Evolutionary conservation across 1,284 basidiomycete genomes (phyloP), one percentile per base, ranked within the genome.

Genomic region (Naganishia sp.): DNA sequence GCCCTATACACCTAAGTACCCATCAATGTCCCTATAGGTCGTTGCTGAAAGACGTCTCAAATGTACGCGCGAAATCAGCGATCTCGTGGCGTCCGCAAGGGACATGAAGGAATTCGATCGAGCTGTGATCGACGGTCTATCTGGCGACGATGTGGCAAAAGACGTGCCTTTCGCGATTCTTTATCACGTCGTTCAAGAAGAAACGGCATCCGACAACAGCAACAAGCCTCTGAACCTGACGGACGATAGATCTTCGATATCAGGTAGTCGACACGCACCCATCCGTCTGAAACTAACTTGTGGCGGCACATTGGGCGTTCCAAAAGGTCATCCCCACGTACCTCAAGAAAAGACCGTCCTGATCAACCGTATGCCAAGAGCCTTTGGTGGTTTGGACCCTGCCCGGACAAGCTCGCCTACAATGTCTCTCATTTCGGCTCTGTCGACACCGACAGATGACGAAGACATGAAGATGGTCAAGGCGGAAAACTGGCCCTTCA

Each of bases 81-180:
- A 54, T 21, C 31, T 57, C 42, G 43, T 68, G 72, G 75, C 73
- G 2, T 72, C 73, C 18, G 73, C 73, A 0, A 67, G 75, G 10
- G 74, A 75, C 1, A 70, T 75, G 63, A 49, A 68, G 6, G 77
- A 80, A 58, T 78, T 75, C 31, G 68, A 74, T 63, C 63, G 64
- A 2, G 75, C 73, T 2, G 72, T 77, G n/a, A 67, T 77, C 6
- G 49, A 41, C 9, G 53, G 47, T 32, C 50, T 67, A 7, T 55
- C 52, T 6, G 43, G 49, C 10, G 75, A 77, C 13, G 76, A 73
- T n/a, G 51, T 77, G 0, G 54, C 68, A 5, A 67, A 69, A 45
- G 77, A 79, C 66, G 70, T 71, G 2, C 77, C 77, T 0, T 79
- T 79, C 51, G 77, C 76, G 3, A 69, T 76, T 2, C 55, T 80